Base-by-base conservation (phyloP, 345 rosid species). In the Psidium friedrichsthalianum region DNA sequence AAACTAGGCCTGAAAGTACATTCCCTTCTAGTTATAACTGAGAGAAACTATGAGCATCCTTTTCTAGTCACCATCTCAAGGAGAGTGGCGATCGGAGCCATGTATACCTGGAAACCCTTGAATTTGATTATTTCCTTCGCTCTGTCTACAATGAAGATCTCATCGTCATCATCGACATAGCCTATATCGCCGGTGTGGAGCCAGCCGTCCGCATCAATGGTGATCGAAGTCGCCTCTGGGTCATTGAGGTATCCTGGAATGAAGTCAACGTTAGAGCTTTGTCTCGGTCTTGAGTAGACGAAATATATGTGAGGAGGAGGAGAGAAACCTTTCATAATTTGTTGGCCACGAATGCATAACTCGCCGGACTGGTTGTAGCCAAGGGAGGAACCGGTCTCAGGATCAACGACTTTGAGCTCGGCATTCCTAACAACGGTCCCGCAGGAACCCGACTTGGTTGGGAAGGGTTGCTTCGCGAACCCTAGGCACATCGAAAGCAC, bases 131-230 rank as follows among this genome's bases (percentile, higher is more conserved):
- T 93, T 49, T 96, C 99, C 90, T 96, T 96, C 51, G 94, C 93
- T 56, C 98, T 90, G 87, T 96, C 99, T 9, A 96, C 93, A 44
- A 96, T 95, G 90, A 94, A 96, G 59, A 96, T 84, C 89, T 96
- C 99, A 12, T 93, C 93, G 24, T 94, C 98, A 20, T 96, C 94
- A 76, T 96, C 99, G 1, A 95, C 96, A 83, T 89, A 96, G 32
- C 99, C 99, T 40, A 96, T 94, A 83, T 95, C 99, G 0, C 99
- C 99, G 1, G 99, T 96, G 90, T 94, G 98, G 49, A 96, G 94
- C 99, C 99, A 96, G 16, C 99, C 98, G 52, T 96, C 94, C 6
- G 86, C 58, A 24, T 96, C 99, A 84, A 96, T 92, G 86, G 98
- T 95, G 53, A 86, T 87, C 8, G 93, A 86, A 3, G 99, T 96